phyloP scores from a whole-genome alignment of 139 green algal genomes.

The Marvania coccoides region DNA sequence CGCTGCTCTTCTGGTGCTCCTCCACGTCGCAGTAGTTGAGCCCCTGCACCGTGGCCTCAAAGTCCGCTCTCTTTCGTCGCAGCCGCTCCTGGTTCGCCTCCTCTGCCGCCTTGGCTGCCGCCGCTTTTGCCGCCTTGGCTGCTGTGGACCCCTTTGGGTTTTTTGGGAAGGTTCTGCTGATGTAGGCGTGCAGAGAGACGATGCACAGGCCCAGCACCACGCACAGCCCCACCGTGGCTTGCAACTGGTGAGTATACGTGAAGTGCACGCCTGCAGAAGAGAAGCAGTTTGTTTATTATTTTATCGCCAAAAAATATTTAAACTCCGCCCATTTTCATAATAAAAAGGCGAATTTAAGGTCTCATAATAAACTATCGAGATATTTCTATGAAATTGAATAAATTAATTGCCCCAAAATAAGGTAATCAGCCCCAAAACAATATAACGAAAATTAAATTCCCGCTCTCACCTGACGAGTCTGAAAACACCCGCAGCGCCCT shows the following conservation, averaged over 20 bases:
- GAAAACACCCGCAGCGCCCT: slow-evolving; percentile 30
- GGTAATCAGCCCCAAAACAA: too few species aligned
- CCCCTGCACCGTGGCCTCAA: slow-evolving; percentile 11
- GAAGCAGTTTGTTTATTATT: too few species aligned
- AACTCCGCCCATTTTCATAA: too few species aligned
- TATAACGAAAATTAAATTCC: too few species aligned
- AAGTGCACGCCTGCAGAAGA: neutral
- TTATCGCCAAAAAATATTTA: too few species aligned
- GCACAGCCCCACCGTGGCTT: slow-evolving; percentile 27
- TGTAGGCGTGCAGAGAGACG: slow-evolving; percentile 36
- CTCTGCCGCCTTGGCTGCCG: neutral
- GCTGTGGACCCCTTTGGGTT: slow-evolving; percentile 22
- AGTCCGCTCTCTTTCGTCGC: slow-evolving; percentile 2
- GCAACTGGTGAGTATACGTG: slow-evolving; percentile 28
- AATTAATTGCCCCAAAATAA: too few species aligned
- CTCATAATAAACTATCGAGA: too few species aligned
- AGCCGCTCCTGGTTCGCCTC: neutral
- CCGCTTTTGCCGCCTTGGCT: neutral
- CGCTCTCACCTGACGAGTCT: neutral
- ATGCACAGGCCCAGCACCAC: slow-evolving; percentile 21
- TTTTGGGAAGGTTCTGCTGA: slow-evolving; percentile 28
- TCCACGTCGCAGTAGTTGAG: slow-evolving; percentile 29
- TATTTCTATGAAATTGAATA: too few species aligned
- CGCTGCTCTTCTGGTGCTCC: slow-evolving; percentile 14
- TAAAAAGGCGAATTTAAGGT: too few species aligned